Percentiles rank a stretch among this genome's conserved stretches.
Conservation (phyloP, 2,329 filamentous ascomycete genomes). For the Verticillium dahliae region DNA sequence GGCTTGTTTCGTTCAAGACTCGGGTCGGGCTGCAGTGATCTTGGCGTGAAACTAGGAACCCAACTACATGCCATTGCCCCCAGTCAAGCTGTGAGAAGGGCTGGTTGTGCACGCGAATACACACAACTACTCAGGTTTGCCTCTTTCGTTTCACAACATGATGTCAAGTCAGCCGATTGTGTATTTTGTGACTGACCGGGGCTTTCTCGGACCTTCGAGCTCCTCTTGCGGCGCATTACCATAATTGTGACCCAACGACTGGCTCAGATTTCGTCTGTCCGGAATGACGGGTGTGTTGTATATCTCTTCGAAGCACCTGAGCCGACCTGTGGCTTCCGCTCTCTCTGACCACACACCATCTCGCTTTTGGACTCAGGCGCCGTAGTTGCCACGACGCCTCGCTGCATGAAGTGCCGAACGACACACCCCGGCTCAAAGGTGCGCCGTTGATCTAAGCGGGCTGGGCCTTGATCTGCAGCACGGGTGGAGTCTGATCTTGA, state of each 20-base stretch:
- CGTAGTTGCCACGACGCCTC: neutral
- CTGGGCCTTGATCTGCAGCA: neutral
- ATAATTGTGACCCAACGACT: neutral
- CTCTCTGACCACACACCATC: neutral
- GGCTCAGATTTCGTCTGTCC: neutral
- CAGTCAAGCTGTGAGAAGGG: neutral
- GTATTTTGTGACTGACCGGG: neutral
- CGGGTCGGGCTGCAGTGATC: neutral
- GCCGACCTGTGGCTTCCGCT: neutral
- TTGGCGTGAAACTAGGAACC: neutral
- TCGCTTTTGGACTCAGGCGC: neutral
- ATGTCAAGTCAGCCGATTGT: neutral
- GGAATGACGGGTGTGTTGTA: neutral
- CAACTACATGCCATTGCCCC: neutral
- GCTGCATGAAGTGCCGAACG: neutral
- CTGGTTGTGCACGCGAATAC: neutral
- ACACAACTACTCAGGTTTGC: neutral
- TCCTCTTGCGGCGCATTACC: neutral
- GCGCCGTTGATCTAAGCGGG: neutral
- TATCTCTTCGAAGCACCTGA: neutral
- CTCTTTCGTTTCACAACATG: neutral
- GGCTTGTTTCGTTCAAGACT: neutral
- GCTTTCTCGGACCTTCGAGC: neutral
- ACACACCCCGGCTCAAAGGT: neutral
- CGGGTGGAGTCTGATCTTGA: too few species aligned